Conservation (phyloP, 2,329 filamentous ascomycete genomes). For the Torrubiella hemipterigena region DNA sequence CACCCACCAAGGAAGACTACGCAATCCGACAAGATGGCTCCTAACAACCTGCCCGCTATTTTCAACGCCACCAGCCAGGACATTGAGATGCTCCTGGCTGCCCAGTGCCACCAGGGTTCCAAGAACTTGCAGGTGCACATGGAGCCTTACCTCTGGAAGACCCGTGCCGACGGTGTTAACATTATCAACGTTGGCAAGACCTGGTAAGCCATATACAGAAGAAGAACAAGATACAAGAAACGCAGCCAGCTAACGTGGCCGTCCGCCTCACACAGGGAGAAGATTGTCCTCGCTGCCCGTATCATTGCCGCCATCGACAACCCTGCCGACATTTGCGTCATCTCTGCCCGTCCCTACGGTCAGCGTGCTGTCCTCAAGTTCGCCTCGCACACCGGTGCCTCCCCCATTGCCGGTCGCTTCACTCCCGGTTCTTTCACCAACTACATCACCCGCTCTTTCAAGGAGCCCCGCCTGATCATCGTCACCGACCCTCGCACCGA, state of each 20-base stretch:
- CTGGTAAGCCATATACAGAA: too few species aligned
- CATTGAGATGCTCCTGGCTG: conserved; percentile 98
- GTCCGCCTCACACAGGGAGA: conserved; percentile 74
- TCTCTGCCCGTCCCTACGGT: conserved; percentile 98
- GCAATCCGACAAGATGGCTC: conserved; percentile 69
- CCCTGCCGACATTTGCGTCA: conserved; percentile 97
- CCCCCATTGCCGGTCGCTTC: conserved; percentile 98
- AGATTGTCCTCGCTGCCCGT: conserved; percentile 96
- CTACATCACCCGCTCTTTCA: conserved; percentile 99
- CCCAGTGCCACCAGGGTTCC: conserved; percentile 90
- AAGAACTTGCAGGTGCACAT: conserved; percentile 99
- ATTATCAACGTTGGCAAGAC: conserved; percentile 99
- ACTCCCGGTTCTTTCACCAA: conserved; percentile 99
- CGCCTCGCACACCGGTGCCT: conserved; percentile 93
- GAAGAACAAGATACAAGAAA: too few species aligned
- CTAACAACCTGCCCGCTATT: conserved; percentile 81
- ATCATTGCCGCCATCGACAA: conserved; percentile 99
- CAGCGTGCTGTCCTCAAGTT: conserved; percentile 99
- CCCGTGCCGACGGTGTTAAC: conserved; percentile 95
- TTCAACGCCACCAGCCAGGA: conserved; percentile 98
- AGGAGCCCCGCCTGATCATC: conserved; percentile 98
- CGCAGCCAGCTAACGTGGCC: too few species aligned
- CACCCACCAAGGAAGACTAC: conserved; percentile 19
- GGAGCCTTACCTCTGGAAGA: conserved; percentile 99
- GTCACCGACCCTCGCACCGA: conserved; percentile 99